A percentile compares a stretch with the other conserved stretches of the same genome.
Evolutionary conservation across 768 basidiomycete genomes (phyloP).

Genomic region (Mycena indigotica): DNA sequence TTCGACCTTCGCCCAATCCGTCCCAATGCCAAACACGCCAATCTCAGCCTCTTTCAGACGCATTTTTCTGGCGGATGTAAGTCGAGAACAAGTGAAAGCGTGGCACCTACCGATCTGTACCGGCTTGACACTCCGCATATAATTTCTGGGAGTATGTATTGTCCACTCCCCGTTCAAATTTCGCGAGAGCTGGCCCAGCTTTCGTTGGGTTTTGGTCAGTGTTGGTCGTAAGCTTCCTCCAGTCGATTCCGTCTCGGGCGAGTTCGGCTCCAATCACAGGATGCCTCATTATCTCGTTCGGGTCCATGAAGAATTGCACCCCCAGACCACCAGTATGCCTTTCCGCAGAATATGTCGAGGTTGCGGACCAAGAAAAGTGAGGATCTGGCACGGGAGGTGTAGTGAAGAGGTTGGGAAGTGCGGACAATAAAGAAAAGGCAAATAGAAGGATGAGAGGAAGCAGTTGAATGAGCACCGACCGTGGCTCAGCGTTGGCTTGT

Average conservation of each 20-base stretch:
- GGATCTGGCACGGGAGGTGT: slow-evolving; percentile 75
- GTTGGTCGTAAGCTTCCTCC: slow-evolving; percentile 35
- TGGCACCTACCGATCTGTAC: slow-evolving; percentile 46
- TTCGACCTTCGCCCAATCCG: slow-evolving; percentile 89
- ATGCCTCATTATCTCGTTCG: slow-evolving; percentile 73
- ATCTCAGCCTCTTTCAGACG: slow-evolving; percentile 73
- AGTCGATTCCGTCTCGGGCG: slow-evolving; percentile 49
- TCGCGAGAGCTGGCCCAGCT: slow-evolving; percentile 46
- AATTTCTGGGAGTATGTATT: slow-evolving; percentile 70
- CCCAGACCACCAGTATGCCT: slow-evolving; percentile 71
- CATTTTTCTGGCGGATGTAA: slow-evolving; percentile 45
- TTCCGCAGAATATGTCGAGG: slow-evolving; percentile 65
- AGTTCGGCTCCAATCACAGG: slow-evolving; percentile 74
- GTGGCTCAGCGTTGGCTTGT: slow-evolving; percentile 47
- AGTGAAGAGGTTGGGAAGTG: slow-evolving; percentile 76
- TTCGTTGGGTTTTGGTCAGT: slow-evolving; percentile 26
- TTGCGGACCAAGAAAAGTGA: slow-evolving; percentile 66
- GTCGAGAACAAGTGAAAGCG: background rate
- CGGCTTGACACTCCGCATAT: slow-evolving; percentile 71
- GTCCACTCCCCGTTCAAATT: slow-evolving; percentile 82
- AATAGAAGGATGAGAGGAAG: slow-evolving; percentile 85
- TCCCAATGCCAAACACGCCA: slow-evolving; percentile 89
- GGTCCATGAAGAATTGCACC: slow-evolving; percentile 84
- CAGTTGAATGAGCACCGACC: slow-evolving; percentile 73
- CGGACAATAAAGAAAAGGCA: slow-evolving; percentile 79